Evolutionary conservation across 768 basidiomycete species (phyloP).

Genomic region (Leccinum sublutescens): DNA sequence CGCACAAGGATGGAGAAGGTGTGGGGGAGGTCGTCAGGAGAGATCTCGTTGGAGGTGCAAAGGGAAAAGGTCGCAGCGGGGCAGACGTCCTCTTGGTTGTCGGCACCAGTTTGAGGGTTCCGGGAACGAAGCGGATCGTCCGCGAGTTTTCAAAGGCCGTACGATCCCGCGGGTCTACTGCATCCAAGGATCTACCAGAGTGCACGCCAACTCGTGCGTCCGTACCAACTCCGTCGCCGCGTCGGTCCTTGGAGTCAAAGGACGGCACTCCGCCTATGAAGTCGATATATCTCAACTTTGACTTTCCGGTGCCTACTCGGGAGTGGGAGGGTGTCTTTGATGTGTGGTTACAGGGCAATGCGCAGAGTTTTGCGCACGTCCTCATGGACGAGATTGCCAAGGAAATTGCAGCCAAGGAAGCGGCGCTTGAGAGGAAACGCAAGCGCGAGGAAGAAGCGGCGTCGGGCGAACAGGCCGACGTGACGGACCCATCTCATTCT

Average conservation of each 20-base stretch:
- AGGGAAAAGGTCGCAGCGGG: conserved; percentile 64
- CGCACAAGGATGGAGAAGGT: conserved; percentile 81
- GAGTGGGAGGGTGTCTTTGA: conserved; percentile 94
- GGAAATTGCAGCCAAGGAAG: conserved; percentile 53
- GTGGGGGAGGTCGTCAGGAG: conserved; percentile 82
- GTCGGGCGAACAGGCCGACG: conserved; percentile 13
- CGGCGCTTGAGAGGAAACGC: conserved; percentile 53
- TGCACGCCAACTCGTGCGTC: conserved; percentile 29
- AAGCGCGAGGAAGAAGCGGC: conserved; percentile 50
- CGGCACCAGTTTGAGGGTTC: conserved; percentile 85
- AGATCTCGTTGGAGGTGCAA: conserved; percentile 71
- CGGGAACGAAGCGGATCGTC: conserved; percentile 89
- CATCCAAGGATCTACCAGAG: conserved; percentile 34
- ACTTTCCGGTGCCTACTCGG: conserved; percentile 79
- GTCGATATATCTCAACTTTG: conserved; percentile 81
- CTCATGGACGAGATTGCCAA: conserved; percentile 58
- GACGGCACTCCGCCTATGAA: conserved; percentile 58
- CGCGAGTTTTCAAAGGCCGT: conserved; percentile 84
- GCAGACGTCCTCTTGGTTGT: conserved; percentile 88
- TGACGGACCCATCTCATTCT: conserved; percentile 14
- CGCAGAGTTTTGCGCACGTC: conserved; percentile 70
- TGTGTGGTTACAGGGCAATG: conserved; percentile 85
- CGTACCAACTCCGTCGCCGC: conserved; percentile 50
- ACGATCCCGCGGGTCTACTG: conserved; percentile 43
- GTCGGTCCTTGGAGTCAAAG: conserved; percentile 29